A percentile compares a stretch with the other conserved stretches of the same genome.
phyloP scores from a whole-genome alignment of 805 yeast species.

The Kazachstania kunashirensis region DNA sequence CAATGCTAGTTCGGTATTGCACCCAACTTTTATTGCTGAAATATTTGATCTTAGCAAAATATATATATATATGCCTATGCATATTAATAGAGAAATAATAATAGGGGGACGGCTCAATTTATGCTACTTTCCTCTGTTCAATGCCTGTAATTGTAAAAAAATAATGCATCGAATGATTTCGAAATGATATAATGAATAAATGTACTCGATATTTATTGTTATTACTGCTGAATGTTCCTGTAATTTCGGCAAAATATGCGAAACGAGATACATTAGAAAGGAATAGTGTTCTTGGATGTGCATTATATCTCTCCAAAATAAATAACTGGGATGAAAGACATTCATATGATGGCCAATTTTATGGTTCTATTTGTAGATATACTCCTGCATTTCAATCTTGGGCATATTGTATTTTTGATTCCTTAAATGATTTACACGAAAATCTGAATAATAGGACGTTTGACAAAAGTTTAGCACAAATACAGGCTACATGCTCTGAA shows the following conservation, averaged over 20 bases:
- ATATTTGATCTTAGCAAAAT: no score
- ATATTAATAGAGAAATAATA: no score
- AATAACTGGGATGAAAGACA: constrained; percentile 12
- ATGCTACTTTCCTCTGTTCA: no score
- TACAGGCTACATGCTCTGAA: constrained; percentile 7
- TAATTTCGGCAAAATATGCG: background rate
- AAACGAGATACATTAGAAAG: constrained; percentile 11
- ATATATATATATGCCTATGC: no score
- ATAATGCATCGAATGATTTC: no score
- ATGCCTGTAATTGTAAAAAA: no score
- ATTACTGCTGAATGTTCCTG: background rate
- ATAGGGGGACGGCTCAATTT: no score
- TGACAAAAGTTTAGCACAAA: constrained; percentile 10
- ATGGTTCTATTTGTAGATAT: constrained; percentile 14
- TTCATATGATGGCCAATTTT: constrained; percentile 6
- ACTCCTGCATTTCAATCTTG: constrained; percentile 20
- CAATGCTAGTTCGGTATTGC: no score
- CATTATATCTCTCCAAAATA: constrained; percentile 10
- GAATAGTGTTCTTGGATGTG: constrained; percentile 17
- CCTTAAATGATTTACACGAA: constrained; percentile 1
- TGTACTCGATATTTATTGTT: background rate
- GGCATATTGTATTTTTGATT: constrained; percentile 16
- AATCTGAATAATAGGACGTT: constrained; percentile 7
- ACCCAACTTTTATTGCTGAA: no score
- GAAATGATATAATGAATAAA: background rate